Evolutionary conservation across 2,329 filamentous ascomycete species (phyloP).

Genomic region (Colletotrichum euphorbiae): DNA sequence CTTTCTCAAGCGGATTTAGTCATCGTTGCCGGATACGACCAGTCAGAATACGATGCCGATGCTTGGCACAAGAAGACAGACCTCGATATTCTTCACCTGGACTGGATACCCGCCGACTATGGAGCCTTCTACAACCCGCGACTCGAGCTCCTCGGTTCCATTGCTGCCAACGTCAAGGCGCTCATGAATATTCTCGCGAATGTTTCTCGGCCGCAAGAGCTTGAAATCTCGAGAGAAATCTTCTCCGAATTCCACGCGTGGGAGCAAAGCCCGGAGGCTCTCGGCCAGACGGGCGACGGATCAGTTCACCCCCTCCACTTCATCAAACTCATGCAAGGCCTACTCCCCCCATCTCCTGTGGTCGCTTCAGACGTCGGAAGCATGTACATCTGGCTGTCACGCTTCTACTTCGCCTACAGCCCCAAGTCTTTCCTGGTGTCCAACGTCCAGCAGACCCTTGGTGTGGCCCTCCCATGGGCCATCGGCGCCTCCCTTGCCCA

Average conservation of each 20-base stretch:
- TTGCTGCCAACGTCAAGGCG: constrained; percentile 53
- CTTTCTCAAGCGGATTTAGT: constrained; percentile 47
- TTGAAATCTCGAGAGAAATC: constrained; percentile 49
- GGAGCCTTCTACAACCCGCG: constrained; percentile 55
- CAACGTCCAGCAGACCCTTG: constrained; percentile 62
- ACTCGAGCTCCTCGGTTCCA: constrained; percentile 56
- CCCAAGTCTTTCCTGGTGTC: constrained; percentile 59
- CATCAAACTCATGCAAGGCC: constrained; percentile 55
- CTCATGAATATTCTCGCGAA: constrained; percentile 48
- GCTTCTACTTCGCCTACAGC: constrained; percentile 57
- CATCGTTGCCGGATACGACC: constrained; percentile 59
- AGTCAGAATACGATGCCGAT: constrained; percentile 59
- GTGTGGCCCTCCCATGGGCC: constrained; percentile 60
- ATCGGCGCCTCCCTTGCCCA: constrained; percentile 59
- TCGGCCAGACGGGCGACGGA: constrained; percentile 42
- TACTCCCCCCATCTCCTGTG: constrained; percentile 53
- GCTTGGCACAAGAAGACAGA: constrained; percentile 55
- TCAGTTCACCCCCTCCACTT: constrained; percentile 60
- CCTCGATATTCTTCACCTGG: constrained; percentile 53
- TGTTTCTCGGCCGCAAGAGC: constrained; percentile 50
- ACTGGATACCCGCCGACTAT: constrained; percentile 54
- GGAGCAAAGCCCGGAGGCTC: constrained; percentile 43
- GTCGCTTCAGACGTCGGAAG: constrained; percentile 60
- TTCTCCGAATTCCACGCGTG: constrained; percentile 52
- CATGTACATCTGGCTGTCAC: constrained; percentile 62